Percentiles rank a stretch among this genome's conserved stretches.
Evolutionary conservation across 2,329 filamentous ascomycete genomes (phyloP).

Genomic region (Colletotrichum chrysophilum): DNA sequence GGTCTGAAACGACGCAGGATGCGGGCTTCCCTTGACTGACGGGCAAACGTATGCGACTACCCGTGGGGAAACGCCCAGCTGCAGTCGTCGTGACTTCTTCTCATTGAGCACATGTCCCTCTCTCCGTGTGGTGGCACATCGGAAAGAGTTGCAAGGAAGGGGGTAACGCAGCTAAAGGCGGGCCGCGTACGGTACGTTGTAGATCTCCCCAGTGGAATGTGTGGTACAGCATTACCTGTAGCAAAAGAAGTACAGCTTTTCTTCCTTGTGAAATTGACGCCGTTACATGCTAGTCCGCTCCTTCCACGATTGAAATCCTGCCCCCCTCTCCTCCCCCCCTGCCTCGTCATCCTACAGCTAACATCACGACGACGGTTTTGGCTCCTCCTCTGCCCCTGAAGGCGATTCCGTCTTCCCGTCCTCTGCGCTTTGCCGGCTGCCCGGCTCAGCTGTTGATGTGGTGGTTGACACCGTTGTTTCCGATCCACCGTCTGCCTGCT

Average conservation of each 20-base stretch:
- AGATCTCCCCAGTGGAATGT: background rate
- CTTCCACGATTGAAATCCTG: background rate
- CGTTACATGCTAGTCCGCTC: background rate
- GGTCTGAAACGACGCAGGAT: background rate
- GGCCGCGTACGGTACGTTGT: background rate
- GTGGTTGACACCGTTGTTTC: conserved; percentile 4
- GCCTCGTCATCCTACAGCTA: background rate
- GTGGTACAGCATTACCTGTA: background rate
- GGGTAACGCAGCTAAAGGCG: background rate
- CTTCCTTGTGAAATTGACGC: background rate
- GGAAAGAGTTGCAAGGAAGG: background rate
- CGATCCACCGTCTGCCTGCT: conserved; percentile 2
- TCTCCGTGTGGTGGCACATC: background rate
- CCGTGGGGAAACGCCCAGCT: background rate
- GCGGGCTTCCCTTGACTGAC: background rate
- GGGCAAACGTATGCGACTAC: background rate
- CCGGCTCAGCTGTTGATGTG: conserved; percentile 5
- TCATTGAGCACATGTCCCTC: background rate
- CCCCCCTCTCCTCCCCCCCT: background rate
- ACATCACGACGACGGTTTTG: conserved; percentile 13
- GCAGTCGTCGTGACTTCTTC: background rate
- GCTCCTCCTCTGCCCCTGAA: conserved; percentile 14
- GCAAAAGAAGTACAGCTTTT: background rate
- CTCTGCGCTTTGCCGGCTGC: conserved; percentile 10
- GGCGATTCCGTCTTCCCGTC: conserved; percentile 17